Base-by-base conservation (phyloP, 73 alveolate genomes). In the Paramecium bursaria region DNA sequence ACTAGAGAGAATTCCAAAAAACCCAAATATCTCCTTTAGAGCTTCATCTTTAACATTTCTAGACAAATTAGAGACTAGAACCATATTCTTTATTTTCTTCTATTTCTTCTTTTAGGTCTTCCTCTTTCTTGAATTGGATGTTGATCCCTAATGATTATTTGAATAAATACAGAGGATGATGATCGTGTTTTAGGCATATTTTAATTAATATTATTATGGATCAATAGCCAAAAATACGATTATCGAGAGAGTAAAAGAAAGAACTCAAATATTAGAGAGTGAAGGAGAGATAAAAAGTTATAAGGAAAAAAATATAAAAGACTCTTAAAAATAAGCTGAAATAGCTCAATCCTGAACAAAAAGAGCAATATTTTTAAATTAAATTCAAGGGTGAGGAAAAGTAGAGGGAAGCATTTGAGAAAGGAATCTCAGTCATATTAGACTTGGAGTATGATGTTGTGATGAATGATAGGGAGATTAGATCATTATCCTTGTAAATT, bases 401-500 rank as follows among this genome's bases (percentile, higher is more conserved):
- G 9, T 46, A 30, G 13, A n/a, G 14, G 21, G 17, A 30, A 15
- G 82, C 50, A 1, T 67, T 31, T 27, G 42, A 67, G 4, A 13
- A 17, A 35, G 82, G 82, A 0, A 67, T 67, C 22, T 47, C 82
- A 39, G 35, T 67, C 10, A 39, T 25, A 21, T 3, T 67, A 35
- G 82, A 67, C 6, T 67, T 67, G 82, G 82, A 67, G 44, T 67
- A 67, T 42, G 82, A 67, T 67, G 9, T 67, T 1, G 33, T 67
- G 35, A 67, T 67, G 82, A 67, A 44, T 2, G 82, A 67, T 26
- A 31, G 82, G 26, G 82, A 67, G 44, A 67, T 67, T 19, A n/a
- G 82, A 35, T 67, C 82, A 6, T 39, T 67, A 27, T 53, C 82
- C 6, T 42, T 67, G 44, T 23, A 67, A 25, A 42, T 67, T 42